Percentiles rank a stretch among this genome's conserved stretches.
Evolutionary conservation across 495 filamentous ascomycete genomes (phyloP).

Genomic region (Xylaria flabelliformis): DNA sequence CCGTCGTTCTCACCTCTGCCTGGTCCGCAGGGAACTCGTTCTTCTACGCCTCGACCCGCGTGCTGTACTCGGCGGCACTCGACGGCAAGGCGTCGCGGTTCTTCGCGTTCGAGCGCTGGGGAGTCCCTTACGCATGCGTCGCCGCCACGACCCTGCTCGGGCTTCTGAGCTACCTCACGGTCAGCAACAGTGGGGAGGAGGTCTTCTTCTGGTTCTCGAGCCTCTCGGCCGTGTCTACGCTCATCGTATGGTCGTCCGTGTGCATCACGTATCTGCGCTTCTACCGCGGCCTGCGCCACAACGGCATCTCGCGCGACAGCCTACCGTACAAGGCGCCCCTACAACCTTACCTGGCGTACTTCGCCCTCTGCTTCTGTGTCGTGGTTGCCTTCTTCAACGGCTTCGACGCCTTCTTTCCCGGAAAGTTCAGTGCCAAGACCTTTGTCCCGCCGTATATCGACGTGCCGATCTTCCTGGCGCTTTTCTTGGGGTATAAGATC

Average conservation of each 20-base stretch:
- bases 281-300: slow-evolving; percentile 61
- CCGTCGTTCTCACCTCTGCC: slow-evolving; percentile 69
- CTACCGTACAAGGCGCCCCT: slow-evolving; percentile 65
- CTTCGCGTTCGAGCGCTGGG: slow-evolving; percentile 58
- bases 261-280: slow-evolving; percentile 62
- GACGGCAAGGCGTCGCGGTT: slow-evolving; percentile 64
- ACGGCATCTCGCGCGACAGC: slow-evolving; percentile 59
- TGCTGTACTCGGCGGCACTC: slow-evolving; percentile 63
- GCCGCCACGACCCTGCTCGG: slow-evolving; percentile 57
- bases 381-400: slow-evolving; percentile 62
- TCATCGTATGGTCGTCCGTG: slow-evolving; percentile 68
- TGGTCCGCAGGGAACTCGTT: slow-evolving; percentile 73
- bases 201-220: slow-evolving; percentile 67
- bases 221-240: slow-evolving; percentile 61
- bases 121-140: slow-evolving; percentile 64
- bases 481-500: slow-evolving; percentile 65
- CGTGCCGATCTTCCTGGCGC: slow-evolving; percentile 60
- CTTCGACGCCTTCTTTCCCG: slow-evolving; percentile 57
- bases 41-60: slow-evolving; percentile 72
- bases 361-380: slow-evolving; percentile 62
- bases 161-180: slow-evolving; percentile 62
- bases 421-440: slow-evolving; percentile 52
- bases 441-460: slow-evolving; percentile 68
- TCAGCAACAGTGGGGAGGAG: slow-evolving; percentile 51
- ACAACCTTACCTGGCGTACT: slow-evolving; percentile 68